phyloP scores from a whole-genome alignment of 1,139 yeast genomes.

The Fermentozyma sake region DNA sequence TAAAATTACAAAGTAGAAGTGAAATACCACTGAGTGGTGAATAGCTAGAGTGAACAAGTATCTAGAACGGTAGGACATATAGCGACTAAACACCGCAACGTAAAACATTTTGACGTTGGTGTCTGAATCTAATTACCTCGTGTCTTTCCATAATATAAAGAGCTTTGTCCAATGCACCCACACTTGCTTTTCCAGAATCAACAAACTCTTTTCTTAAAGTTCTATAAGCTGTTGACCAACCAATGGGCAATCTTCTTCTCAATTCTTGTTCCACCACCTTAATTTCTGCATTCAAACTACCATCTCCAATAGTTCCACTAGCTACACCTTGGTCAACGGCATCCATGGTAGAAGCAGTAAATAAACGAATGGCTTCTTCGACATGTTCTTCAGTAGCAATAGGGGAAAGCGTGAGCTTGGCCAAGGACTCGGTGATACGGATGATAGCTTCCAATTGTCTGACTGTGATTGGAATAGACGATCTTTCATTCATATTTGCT shows the following conservation, averaged over 20 bases:
- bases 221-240: constrained; percentile 90
- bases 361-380: constrained; percentile 90
- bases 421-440: constrained; percentile 92
- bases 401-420: constrained; percentile 79
- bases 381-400: constrained; percentile 88
- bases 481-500: constrained; percentile 77
- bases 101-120: constrained; percentile 81
- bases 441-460: constrained; percentile 97
- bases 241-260: constrained; percentile 88
- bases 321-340: constrained; percentile 85
- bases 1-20: constrained; percentile 6
- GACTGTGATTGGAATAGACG: constrained; percentile 94
- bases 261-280: constrained; percentile 78
- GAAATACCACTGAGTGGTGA: too few species aligned
- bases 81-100: constrained; percentile 74
- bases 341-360: constrained; percentile 96
- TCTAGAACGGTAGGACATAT: too few species aligned
- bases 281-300: constrained; percentile 63
- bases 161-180: constrained; percentile 80
- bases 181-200: constrained; percentile 59
- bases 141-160: constrained; percentile 77
- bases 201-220: constrained; percentile 85
- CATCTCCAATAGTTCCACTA: constrained; percentile 41
- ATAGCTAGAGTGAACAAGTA: too few species aligned
- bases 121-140: constrained; percentile 81